Evolutionary conservation across 2,329 filamentous ascomycete species (phyloP).

Genomic region (Fusarium sp.): DNA sequence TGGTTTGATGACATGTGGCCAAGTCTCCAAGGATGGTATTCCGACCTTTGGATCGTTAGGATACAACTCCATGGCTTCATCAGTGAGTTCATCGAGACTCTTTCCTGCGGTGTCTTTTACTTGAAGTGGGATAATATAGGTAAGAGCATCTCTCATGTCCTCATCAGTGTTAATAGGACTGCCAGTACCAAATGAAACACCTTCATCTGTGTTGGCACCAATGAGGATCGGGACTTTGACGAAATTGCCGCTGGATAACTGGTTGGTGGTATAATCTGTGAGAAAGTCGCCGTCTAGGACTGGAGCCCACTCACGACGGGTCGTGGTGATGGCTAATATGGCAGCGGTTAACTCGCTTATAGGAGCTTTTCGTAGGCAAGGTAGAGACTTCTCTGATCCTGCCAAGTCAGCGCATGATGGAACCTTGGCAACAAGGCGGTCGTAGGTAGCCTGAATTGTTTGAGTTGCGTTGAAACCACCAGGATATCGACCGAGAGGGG

Average conservation of each 20-base stretch:
- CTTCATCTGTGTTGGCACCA: slow-evolving; percentile 52
- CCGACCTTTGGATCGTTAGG: slow-evolving; percentile 51
- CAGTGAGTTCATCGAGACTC: slow-evolving; percentile 35
- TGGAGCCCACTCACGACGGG: slow-evolving; percentile 38
- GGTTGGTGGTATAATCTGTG: slow-evolving; percentile 46
- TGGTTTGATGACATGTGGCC: slow-evolving; percentile 47
- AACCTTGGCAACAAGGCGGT: slow-evolving; percentile 46
- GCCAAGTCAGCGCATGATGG: slow-evolving; percentile 36
- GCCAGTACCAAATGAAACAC: slow-evolving; percentile 40
- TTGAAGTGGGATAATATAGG: slow-evolving; percentile 10
- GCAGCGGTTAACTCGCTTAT: slow-evolving; percentile 46
- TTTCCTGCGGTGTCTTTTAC: slow-evolving; percentile 37
- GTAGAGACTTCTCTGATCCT: slow-evolving; percentile 41
- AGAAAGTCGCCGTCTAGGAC: slow-evolving; percentile 54
- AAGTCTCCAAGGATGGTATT: slow-evolving; percentile 50
- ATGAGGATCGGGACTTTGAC: slow-evolving; percentile 51
- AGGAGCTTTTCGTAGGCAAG: slow-evolving; percentile 44
- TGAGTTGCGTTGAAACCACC: slow-evolving; percentile 47
- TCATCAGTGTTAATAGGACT: slow-evolving; percentile 45
- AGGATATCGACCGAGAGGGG: slow-evolving; percentile 44
- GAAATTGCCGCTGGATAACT: slow-evolving; percentile 49
- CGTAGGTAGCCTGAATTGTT: slow-evolving; percentile 44
- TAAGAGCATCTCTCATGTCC: slow-evolving; percentile 41
- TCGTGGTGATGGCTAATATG: slow-evolving; percentile 4
- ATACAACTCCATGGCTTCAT: slow-evolving; percentile 44